A percentile compares a stretch with the other conserved stretches of the same genome.
Evolutionary conservation across 495 filamentous ascomycete genomes (phyloP).

Genomic region (Neurospora sp.): DNA sequence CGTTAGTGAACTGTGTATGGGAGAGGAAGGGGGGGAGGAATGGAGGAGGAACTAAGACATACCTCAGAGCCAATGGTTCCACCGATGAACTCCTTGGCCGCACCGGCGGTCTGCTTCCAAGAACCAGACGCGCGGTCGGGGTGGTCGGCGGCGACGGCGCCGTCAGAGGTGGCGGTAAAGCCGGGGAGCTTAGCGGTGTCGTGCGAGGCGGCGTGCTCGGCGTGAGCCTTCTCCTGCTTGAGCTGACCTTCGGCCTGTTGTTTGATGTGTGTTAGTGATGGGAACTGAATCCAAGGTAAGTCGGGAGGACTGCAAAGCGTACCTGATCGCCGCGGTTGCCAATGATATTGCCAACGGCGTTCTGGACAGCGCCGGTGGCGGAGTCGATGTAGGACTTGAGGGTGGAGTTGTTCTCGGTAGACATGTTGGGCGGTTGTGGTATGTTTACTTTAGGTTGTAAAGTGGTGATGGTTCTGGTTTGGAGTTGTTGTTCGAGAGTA

Average conservation of each 20-base stretch:
- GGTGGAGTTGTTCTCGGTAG: slow-evolving; percentile 64
- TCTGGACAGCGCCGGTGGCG: slow-evolving; percentile 65
- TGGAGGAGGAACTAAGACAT: slow-evolving; percentile 2
- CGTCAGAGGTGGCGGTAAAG: slow-evolving; percentile 55
- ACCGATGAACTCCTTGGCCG: slow-evolving; percentile 75
- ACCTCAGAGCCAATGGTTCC: slow-evolving; percentile 64
- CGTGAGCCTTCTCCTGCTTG: slow-evolving; percentile 49
- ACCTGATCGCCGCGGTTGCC: slow-evolving; percentile 57
- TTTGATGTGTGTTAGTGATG: background rate
- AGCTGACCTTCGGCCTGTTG: slow-evolving; percentile 39
- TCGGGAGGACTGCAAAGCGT: background rate
- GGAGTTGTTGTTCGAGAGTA: background rate
- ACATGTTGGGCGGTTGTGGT: slow-evolving; percentile 39
- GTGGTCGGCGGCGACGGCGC: slow-evolving; percentile 62
- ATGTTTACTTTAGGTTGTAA: background rate
- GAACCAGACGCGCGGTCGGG: slow-evolving; percentile 58
- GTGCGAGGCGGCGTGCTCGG: slow-evolving; percentile 60
- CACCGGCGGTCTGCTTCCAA: slow-evolving; percentile 82
- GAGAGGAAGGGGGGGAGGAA: no score
- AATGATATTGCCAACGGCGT: slow-evolving; percentile 59
- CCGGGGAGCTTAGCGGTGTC: slow-evolving; percentile 62
- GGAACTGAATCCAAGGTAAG: no score
- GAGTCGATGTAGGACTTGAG: slow-evolving; percentile 72
- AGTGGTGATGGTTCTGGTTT: background rate
- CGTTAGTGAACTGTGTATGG: no score